Evolutionary conservation across 148 eudicot genomes (phyloP).

Genomic region (Diospyros kaki): DNA sequence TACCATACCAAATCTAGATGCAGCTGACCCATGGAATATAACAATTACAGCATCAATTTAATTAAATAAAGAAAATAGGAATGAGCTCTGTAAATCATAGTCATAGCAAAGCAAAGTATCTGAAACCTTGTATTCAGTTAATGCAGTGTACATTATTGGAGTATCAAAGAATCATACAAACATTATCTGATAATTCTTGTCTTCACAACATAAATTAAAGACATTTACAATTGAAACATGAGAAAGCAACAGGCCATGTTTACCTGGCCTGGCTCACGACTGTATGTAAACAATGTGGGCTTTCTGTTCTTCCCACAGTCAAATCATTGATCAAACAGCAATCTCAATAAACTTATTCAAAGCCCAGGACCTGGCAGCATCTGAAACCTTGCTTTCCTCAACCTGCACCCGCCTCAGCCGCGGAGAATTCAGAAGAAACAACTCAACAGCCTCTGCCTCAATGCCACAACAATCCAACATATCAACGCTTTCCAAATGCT

Average conservation of each 20-base stretch:
- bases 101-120: neutral
- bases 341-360: slow-evolving; percentile 28
- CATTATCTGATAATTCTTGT: neutral
- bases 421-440: slow-evolving; percentile 21
- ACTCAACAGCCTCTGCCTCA: slow-evolving; percentile 27
- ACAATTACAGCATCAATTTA: no score
- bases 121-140: neutral
- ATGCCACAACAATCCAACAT: slow-evolving; percentile 32
- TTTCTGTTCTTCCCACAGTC: neutral
- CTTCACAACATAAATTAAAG: slow-evolving; percentile 2
- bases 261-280: neutral
- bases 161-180: neutral
- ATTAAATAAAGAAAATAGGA: neutral
- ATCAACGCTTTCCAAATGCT: slow-evolving; percentile 35
- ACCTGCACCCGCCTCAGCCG: slow-evolving; percentile 35
- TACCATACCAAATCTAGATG: no score
- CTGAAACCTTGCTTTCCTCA: slow-evolving; percentile 39
- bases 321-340: neutral
- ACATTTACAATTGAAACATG: slow-evolving; percentile 7
- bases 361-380: slow-evolving; percentile 29
- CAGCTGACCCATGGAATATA: no score
- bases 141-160: neutral
- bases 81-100: neutral
- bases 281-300: neutral
- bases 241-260: neutral